Base-by-base conservation (phyloP, 2,329 filamentous ascomycete species). In the Penicillium hordei region DNA sequence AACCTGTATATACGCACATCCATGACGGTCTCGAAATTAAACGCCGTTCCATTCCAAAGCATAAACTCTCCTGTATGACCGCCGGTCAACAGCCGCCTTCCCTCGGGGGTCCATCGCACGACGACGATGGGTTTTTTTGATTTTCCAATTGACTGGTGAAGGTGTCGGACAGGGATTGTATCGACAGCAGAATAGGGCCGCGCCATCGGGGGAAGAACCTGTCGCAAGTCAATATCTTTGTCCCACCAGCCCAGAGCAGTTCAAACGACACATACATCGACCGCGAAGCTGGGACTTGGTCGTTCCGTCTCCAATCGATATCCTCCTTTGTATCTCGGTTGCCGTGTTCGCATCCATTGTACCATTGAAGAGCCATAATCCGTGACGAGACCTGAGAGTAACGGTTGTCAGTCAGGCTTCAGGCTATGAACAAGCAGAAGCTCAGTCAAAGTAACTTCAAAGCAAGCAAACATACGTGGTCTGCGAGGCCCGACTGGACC, bases 11-110 rank as follows among this genome's bases (percentile, higher is more conserved):
- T 39, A 71, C 76, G 52, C 65, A 82, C 79, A 75, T 96, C 93
- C 90, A 97, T 97, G 29, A 99, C 97, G 4, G 94, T 97, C 78
- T 99, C 94, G 68, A 99, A 99, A 75, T 99, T 97, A 83, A 99
- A 99, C 25, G 92, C 93, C 43, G 93, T 97, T 62, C 94, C 94
- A 73, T 99, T 99, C 94, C 94, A 99, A 4, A 99, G 78, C 39
- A 95, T 99, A 70, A 99, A 99, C 74, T 99, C 94, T 70, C 94
- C 94, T 73, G 93, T 97, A 65, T 92, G 96, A 0, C 93, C 96
- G 23, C 92, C 94, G 0, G 94, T 97, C 72, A 99, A 82, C 56
- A 99, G 79, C 65, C 94, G 84, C 60, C 94, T 88, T 29, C 94
- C 94, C 75, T 99, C 94, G 7, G 94, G 94, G 17, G 95, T 99